Conservation (phyloP, 495 filamentous ascomycete genomes). For the Neurospora discreta region DNA sequence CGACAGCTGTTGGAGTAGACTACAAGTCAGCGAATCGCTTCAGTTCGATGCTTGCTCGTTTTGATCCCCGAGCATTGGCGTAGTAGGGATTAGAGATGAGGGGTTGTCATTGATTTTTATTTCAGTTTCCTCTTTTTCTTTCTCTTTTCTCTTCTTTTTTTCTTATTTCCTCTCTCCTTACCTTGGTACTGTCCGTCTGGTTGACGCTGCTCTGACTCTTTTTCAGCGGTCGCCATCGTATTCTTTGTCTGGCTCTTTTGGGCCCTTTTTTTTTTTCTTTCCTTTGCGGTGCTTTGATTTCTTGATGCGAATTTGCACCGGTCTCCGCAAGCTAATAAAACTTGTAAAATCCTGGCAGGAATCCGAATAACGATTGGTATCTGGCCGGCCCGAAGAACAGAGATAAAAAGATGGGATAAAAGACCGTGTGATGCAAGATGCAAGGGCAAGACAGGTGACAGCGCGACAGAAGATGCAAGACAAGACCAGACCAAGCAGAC, state of each 20-base stretch:
- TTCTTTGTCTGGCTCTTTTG: neutral
- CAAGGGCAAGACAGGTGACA: neutral
- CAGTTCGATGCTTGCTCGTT: neutral
- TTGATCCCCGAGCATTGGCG: neutral
- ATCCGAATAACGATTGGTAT: neutral
- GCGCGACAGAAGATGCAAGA: neutral
- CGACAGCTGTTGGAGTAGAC: neutral
- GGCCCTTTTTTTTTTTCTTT: neutral
- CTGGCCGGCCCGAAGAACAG: neutral
- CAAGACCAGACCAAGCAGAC: neutral
- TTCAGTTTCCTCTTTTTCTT: neutral
- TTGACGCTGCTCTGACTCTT: constrained; percentile 8
- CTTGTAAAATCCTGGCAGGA: neutral
- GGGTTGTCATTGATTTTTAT: constrained; percentile 1
- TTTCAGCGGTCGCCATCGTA: constrained; percentile 11
- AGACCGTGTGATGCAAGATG: neutral
- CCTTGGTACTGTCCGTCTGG: constrained; percentile 7
- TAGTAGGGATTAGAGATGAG: constrained; percentile 4
- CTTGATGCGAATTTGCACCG: neutral
- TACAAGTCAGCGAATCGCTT: constrained; percentile 1
- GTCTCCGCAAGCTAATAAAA: neutral
- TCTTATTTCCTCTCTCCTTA: neutral
- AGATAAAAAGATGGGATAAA: neutral
- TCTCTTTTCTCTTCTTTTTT: neutral
- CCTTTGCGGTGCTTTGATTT: neutral